A percentile compares a stretch with the other conserved stretches of the same genome.
phyloP scores from a whole-genome alignment of 2,329 filamentous ascomycete species.

The Penicillium sp. region DNA sequence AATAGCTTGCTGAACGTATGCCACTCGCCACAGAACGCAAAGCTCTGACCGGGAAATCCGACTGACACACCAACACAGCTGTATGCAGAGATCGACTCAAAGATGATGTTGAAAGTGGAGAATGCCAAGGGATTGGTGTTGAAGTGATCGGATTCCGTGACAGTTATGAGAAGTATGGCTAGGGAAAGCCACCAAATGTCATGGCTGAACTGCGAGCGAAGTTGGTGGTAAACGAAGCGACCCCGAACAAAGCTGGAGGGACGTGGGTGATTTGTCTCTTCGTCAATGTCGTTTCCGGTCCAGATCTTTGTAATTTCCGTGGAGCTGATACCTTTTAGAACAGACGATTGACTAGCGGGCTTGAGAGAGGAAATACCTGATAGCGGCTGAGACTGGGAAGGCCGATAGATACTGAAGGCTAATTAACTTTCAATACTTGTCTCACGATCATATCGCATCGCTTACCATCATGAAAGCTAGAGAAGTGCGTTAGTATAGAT shows the following conservation, averaged over 20 bases:
- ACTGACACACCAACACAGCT: slow-evolving; percentile 60
- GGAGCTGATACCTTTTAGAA: not conserved
- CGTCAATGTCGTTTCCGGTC: not conserved
- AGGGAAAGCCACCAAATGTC: slow-evolving; percentile 66
- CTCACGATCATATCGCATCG: not conserved
- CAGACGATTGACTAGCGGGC: not conserved
- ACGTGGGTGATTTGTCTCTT: no score
- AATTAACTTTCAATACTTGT: slow-evolving; percentile 6
- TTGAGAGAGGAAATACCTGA: slow-evolving; percentile 3
- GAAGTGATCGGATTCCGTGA: slow-evolving; percentile 59
- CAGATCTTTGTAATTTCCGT: not conserved
- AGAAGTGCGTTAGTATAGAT: not conserved
- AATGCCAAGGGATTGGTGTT: slow-evolving; percentile 51
- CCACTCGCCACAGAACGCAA: slow-evolving; percentile 57
- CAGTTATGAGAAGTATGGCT: slow-evolving; percentile 59
- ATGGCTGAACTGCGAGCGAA: slow-evolving; percentile 62
- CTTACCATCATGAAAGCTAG: slow-evolving; percentile 38
- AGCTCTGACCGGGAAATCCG: slow-evolving; percentile 54
- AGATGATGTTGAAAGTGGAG: slow-evolving; percentile 59
- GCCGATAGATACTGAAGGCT: slow-evolving; percentile 12
- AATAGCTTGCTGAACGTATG: slow-evolving; percentile 57
- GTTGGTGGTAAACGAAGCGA: slow-evolving; percentile 54
- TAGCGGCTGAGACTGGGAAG: slow-evolving; percentile 9
- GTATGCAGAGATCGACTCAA: slow-evolving; percentile 50
- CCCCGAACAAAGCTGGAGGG: slow-evolving; percentile 33